phyloP scores from a whole-genome alignment of 176 grass and related monocot genomes.

The Hsuehochloa calcarea region DNA sequence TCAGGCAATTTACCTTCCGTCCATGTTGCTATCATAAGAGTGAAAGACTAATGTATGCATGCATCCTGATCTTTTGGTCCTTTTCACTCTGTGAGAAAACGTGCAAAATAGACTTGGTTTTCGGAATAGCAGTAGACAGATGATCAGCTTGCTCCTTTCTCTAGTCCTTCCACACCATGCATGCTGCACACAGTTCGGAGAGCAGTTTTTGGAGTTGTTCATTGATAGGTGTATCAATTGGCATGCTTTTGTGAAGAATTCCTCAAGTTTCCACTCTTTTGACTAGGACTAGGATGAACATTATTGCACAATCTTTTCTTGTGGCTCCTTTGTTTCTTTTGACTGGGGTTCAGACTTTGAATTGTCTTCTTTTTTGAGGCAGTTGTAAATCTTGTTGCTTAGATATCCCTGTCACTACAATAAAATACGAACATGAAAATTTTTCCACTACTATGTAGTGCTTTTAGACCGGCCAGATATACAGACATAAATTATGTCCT shows the following conservation, averaged over 20 bases:
- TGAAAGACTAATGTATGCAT: not conserved
- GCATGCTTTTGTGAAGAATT: not conserved
- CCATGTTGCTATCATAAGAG: not conserved
- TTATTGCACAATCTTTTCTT: conserved; percentile 25
- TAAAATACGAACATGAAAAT: not conserved
- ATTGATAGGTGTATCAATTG: not conserved
- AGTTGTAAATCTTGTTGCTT: conserved; percentile 23
- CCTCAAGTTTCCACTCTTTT: conserved; percentile 37
- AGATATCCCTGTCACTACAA: conserved; percentile 18
- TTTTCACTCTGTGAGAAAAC: not conserved
- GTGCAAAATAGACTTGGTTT: not conserved
- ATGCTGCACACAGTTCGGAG: not conserved
- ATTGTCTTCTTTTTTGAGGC: conserved; percentile 37
- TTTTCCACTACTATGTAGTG: not conserved
- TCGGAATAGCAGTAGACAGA: not conserved
- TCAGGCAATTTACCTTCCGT: not conserved
- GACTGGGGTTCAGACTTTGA: conserved; percentile 34
- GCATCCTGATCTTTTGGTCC: not conserved
- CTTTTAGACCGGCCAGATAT: conserved; percentile 10
- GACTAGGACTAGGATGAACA: conserved; percentile 7
- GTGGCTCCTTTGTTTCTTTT: conserved; percentile 27
- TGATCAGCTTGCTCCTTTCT: not conserved
- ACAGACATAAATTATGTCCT: not conserved
- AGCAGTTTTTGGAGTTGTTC: conserved; percentile 3
- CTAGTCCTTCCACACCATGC: not conserved